Conservation (phyloP, 805 yeast species). For the Starmerella vaccinii region DNA sequence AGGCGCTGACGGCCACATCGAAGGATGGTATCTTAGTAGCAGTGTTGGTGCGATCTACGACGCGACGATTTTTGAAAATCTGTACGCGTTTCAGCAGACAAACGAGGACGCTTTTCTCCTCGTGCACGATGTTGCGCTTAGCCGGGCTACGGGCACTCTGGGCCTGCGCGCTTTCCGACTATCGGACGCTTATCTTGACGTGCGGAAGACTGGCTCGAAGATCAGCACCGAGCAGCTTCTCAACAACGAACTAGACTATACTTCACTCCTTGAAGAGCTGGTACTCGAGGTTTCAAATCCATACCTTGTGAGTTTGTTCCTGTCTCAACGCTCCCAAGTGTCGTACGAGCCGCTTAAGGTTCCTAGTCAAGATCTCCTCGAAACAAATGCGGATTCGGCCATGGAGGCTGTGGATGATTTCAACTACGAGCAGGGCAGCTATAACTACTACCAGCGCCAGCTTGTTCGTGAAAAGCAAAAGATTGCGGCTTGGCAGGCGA, state of each 20-base stretch:
- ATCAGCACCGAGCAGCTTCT: constrained; percentile 58
- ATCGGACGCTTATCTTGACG: constrained; percentile 48
- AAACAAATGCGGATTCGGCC: constrained; percentile 47
- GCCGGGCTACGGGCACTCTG: constrained; percentile 45
- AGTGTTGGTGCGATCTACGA: constrained; percentile 60
- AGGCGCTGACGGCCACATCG: constrained; percentile 56
- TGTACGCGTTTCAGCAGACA: constrained; percentile 53
- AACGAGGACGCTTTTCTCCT: constrained; percentile 46
- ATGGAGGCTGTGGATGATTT: constrained; percentile 62
- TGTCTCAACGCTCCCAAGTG: constrained; percentile 26
- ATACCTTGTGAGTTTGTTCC: constrained; percentile 50
- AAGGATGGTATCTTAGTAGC: constrained; percentile 75
- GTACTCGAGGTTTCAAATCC: constrained; percentile 58
- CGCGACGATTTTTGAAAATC: constrained; percentile 51
- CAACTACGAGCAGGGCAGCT: constrained; percentile 68
- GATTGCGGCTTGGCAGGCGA: constrained; percentile 64
- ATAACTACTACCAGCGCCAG: constrained; percentile 73
- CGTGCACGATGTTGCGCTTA: constrained; percentile 57
- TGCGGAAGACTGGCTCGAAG: constrained; percentile 38
- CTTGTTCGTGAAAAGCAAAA: constrained; percentile 58
- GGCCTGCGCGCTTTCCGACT: constrained; percentile 61
- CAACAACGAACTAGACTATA: constrained; percentile 49
- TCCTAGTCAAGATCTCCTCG: constrained; percentile 35
- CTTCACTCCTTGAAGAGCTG: constrained; percentile 61
- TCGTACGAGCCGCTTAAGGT: constrained; percentile 35